Evolutionary conservation across 2,329 filamentous ascomycete genomes (phyloP).

Genomic region (Escovopsis sp.): DNA sequence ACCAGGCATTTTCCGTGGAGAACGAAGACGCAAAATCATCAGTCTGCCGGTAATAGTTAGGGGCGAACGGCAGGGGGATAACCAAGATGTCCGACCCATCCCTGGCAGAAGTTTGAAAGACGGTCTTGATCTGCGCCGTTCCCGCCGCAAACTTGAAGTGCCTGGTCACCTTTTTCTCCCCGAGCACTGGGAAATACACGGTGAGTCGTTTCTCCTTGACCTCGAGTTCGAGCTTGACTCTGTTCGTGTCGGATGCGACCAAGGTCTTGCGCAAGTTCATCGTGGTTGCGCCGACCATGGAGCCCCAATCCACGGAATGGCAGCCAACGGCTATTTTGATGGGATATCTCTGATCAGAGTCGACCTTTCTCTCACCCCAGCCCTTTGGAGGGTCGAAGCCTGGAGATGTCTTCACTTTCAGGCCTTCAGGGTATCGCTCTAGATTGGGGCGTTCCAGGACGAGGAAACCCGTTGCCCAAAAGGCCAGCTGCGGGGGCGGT

Average conservation of each 20-base stretch:
- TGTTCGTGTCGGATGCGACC: neutral
- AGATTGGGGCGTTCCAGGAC: constrained; percentile 12
- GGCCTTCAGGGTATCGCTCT: constrained; percentile 7
- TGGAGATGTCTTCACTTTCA: constrained; percentile 9
- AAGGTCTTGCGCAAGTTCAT: constrained; percentile 44
- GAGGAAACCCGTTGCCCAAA: constrained; percentile 31
- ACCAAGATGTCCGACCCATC: constrained; percentile 25
- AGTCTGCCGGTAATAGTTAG: constrained; percentile 29
- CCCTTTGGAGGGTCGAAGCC: constrained; percentile 2
- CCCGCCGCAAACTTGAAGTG: constrained; percentile 29
- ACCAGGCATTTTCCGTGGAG: constrained; percentile 16
- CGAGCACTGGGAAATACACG: constrained; percentile 16
- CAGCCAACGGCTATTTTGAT: constrained; percentile 27
- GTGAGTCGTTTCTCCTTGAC: constrained; percentile 15
- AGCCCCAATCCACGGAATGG: constrained; percentile 44
- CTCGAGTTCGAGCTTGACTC: constrained; percentile 18
- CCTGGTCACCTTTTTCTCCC: constrained; percentile 7
- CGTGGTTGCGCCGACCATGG: constrained; percentile 34
- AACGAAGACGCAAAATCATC: constrained; percentile 19
- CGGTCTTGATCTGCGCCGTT: constrained; percentile 30
- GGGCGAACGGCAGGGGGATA: constrained; percentile 34
- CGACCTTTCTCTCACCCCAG: constrained; percentile 3
- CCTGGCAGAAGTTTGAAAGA: constrained; percentile 19
- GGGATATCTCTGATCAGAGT: constrained; percentile 13
- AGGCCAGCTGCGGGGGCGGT: constrained; percentile 36